Evolutionary conservation across 768 basidiomycete species (phyloP).

Genomic region (Suillus clintonianus): DNA sequence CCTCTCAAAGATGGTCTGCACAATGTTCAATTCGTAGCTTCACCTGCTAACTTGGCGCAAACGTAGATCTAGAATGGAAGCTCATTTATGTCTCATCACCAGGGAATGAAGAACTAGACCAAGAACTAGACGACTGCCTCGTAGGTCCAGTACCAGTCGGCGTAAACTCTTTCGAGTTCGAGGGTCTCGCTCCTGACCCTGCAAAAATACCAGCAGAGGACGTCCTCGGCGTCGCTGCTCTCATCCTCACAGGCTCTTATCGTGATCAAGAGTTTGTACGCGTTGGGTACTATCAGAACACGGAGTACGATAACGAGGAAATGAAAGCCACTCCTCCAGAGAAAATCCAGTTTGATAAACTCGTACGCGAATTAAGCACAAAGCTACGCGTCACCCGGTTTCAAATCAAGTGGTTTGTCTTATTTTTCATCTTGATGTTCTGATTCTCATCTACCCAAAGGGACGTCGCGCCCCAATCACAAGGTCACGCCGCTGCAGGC

Average conservation of each 20-base stretch:
- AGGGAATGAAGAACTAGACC: conserved; percentile 87
- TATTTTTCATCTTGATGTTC: not conserved
- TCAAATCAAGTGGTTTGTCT: conserved; percentile 79
- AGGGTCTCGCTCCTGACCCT: conserved; percentile 82
- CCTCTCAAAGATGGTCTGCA: conserved; percentile 76
- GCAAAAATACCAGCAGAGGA: conserved; percentile 85
- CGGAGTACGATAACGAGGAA: conserved; percentile 95
- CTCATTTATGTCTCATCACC: conserved; percentile 97
- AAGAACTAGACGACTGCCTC: conserved; percentile 96
- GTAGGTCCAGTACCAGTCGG: conserved; percentile 98
- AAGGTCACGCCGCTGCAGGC: conserved; percentile 48
- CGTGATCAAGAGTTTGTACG: conserved; percentile 98
- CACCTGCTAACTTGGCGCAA: not conserved
- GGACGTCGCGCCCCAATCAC: conserved; percentile 62
- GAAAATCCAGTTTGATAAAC: conserved; percentile 69
- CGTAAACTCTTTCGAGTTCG: conserved; percentile 96
- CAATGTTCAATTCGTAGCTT: not conserved
- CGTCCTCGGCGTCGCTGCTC: conserved; percentile 93
- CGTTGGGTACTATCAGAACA: conserved; percentile 99
- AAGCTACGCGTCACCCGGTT: conserved; percentile 95
- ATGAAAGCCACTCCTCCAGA: conserved; percentile 77
- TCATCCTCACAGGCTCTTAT: conserved; percentile 96
- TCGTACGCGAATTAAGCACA: conserved; percentile 85
- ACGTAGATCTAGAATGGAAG: conserved; percentile 94
- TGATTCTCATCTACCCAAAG: conserved; percentile 33